A percentile compares a stretch with the other conserved stretches of the same genome.
phyloP scores from a whole-genome alignment of 2,329 filamentous ascomycete species.

The Penicillium psychrosexuale region DNA sequence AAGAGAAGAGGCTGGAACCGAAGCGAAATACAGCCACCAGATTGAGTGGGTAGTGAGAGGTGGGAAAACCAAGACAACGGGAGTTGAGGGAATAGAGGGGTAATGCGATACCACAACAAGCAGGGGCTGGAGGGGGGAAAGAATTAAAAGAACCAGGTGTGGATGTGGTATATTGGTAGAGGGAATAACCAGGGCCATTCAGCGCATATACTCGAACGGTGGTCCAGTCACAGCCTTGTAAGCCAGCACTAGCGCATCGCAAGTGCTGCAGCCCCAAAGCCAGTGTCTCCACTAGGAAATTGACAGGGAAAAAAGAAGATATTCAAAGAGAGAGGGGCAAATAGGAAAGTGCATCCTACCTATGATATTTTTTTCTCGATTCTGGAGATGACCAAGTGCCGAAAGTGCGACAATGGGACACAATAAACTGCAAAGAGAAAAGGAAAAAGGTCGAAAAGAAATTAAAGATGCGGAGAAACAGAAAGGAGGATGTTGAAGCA shows the following conservation, averaged over 20 bases:
- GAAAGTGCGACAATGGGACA: background rate
- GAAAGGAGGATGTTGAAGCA: constrained; percentile 7
- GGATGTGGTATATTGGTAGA: background rate
- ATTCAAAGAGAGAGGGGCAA: background rate
- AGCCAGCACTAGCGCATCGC: constrained; percentile 1
- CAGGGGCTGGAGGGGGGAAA: background rate
- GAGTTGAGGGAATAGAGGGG: background rate
- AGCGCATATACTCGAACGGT: background rate
- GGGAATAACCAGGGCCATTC: background rate
- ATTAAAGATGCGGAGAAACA: background rate
- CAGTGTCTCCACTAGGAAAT: background rate
- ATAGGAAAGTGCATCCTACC: constrained; percentile 13
- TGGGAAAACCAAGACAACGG: background rate
- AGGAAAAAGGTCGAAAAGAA: background rate
- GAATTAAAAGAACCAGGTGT: background rate
- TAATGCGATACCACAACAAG: background rate
- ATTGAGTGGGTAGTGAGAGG: constrained; percentile 3
- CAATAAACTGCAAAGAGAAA: background rate
- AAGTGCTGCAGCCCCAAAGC: constrained; percentile 4
- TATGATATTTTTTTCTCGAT: constrained; percentile 1
- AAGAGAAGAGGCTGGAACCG: background rate
- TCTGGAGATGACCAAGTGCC: background rate
- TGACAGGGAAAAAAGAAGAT: background rate
- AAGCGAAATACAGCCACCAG: constrained; percentile 1
- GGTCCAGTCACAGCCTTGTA: constrained; percentile 1